A percentile compares a stretch with the other conserved stretches of the same genome.
These are phyloP conservation scores for Blastobotrys chiropterorum DNA, from an alignment of 805 yeast genomes.

Conservation along the genomic window DNA sequence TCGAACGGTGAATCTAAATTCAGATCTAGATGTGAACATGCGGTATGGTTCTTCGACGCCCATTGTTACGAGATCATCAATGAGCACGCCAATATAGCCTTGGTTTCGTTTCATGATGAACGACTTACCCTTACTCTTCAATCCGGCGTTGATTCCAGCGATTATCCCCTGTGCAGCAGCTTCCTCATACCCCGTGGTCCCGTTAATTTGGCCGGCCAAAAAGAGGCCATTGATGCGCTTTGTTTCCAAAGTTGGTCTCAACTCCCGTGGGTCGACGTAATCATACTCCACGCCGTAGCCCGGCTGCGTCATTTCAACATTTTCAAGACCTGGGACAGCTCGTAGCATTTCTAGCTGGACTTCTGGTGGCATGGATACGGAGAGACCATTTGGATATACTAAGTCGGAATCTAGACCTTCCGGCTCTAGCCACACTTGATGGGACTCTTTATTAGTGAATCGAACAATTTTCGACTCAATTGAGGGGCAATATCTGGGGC, in stretches of 20 bases:
- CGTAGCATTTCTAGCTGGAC: constrained; percentile 70
- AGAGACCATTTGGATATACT: constrained; percentile 95
- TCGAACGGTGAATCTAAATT: constrained; percentile 81
- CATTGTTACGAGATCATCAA: constrained; percentile 89
- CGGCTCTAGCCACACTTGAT: constrained; percentile 92
- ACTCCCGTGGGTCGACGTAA: constrained; percentile 88
- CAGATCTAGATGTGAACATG: constrained; percentile 96
- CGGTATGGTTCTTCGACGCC: constrained; percentile 97
- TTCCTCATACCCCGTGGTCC: constrained; percentile 98
- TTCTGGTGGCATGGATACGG: constrained; percentile 94
- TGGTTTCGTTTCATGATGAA: constrained; percentile 65
- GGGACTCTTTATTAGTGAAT: constrained; percentile 69
- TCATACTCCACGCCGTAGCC: constrained; percentile 99
- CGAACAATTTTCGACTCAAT: constrained; percentile 82
- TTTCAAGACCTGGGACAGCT: constrained; percentile 82
- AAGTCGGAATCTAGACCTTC: constrained; percentile 84
- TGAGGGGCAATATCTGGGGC: constrained; percentile 97
- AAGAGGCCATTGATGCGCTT: constrained; percentile 70
- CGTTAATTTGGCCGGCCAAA: constrained; percentile 96
- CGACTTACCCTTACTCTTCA: constrained; percentile 32
- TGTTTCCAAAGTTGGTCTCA: constrained; percentile 72
- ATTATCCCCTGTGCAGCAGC: constrained; percentile 96
- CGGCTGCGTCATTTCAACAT: constrained; percentile 83
- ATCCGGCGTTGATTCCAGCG: constrained; percentile 94
- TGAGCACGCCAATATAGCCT: constrained; percentile 86